A percentile compares a stretch with the other conserved stretches of the same genome.
Evolutionary conservation across 2,329 filamentous ascomycete species (phyloP).

Genomic region (Ceratocystis ficicola): DNA sequence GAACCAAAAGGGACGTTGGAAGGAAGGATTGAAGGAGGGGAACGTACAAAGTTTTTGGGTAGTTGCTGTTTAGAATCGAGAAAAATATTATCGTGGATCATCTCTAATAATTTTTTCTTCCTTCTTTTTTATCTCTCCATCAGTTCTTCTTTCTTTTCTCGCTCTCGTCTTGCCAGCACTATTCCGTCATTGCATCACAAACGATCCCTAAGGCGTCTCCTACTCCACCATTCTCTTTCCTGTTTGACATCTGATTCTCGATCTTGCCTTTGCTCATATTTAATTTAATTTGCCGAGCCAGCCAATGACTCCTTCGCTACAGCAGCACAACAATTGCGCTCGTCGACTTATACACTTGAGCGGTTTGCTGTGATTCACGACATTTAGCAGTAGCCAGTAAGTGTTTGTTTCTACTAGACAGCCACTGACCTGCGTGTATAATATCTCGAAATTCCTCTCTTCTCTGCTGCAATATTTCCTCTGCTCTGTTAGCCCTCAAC

Average conservation of each 20-base stretch:
- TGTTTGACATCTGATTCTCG: not conserved
- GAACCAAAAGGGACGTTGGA: not conserved
- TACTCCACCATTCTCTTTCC: not conserved
- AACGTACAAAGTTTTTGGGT: slow-evolving; percentile 3
- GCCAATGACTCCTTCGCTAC: slow-evolving; percentile 1
- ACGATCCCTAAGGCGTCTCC: too few species aligned
- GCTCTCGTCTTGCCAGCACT: not conserved
- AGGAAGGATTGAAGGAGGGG: slow-evolving; percentile 10
- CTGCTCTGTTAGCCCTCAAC: not conserved
- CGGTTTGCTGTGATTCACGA: not conserved
- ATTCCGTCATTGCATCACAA: not conserved
- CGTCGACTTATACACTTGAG: not conserved
- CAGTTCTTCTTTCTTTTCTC: not conserved
- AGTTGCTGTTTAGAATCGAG: slow-evolving; percentile 2
- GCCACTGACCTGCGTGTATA: too few species aligned
- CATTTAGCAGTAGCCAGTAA: not conserved
- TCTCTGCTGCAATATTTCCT: not conserved
- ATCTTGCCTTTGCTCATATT: not conserved
- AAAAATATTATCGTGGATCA: slow-evolving; percentile 11
- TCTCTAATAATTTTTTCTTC: not conserved
- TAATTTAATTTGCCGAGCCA: not conserved
- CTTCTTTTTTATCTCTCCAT: not conserved
- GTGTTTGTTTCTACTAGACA: too few species aligned
- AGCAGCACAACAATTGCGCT: not conserved
- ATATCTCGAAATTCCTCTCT: not conserved